A percentile compares a stretch with the other conserved stretches of the same genome.
These are phyloP conservation scores for Wickerhamomyces chambardii DNA, from an alignment of 805 yeast genomes.

Conservation along the genomic window DNA sequence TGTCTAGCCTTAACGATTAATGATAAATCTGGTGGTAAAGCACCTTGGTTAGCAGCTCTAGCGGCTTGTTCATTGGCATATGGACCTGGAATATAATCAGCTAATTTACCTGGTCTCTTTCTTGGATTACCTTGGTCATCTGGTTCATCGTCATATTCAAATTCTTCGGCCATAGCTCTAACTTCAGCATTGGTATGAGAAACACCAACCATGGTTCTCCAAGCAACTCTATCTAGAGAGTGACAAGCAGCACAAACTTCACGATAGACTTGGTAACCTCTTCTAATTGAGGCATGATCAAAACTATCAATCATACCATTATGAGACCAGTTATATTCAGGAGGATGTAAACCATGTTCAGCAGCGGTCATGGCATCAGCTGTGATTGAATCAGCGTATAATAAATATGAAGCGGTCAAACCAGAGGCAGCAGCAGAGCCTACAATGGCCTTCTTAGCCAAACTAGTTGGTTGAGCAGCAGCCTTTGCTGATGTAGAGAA, in stretches of 20 bases:
- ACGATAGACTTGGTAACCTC: conserved; percentile 98
- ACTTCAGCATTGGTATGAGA: conserved; percentile 88
- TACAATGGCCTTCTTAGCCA: conserved; percentile 40
- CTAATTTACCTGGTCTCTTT: conserved; percentile 96
- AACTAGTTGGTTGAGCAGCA: conserved; percentile 24
- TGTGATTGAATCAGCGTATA: conserved; percentile 76
- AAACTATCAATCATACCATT: conserved; percentile 85
- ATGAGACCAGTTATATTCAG: conserved; percentile 90
- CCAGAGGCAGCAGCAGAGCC: conserved; percentile 69
- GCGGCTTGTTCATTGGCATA: conserved; percentile 99
- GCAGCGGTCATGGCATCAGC: conserved; percentile 98
- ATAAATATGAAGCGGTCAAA: conserved; percentile 68
- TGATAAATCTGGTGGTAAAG: conserved; percentile 96
- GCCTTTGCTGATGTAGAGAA: conserved; percentile 26
- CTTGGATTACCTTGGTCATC: conserved; percentile 97
- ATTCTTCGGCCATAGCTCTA: conserved; percentile 89
- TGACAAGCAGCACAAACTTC: conserved; percentile 99
- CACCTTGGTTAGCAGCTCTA: conserved; percentile 99
- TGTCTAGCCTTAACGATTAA: conserved; percentile 98
- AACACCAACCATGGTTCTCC: conserved; percentile 98
- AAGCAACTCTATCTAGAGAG: conserved; percentile 92
- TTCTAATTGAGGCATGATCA: conserved; percentile 93
- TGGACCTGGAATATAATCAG: conserved; percentile 92
- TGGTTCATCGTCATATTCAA: conserved; percentile 97
- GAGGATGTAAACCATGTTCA: conserved; percentile 97